Evolutionary conservation across 2,329 filamentous ascomycete genomes (phyloP).

Genomic region (Fusarium tanahbumbuense): DNA sequence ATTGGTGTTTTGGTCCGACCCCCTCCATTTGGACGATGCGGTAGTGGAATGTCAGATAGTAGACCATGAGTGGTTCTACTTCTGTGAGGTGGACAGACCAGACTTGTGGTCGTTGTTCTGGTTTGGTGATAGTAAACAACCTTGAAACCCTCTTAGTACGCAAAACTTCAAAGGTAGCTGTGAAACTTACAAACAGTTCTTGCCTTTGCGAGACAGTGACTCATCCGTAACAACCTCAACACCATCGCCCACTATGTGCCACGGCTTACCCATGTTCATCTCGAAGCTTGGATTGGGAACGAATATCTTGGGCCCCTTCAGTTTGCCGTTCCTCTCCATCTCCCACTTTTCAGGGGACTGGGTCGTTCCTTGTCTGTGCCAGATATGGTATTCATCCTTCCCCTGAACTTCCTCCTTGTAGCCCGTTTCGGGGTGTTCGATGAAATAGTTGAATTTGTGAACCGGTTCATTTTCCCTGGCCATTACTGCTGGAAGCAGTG

Average conservation of each 20-base stretch:
- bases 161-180: fast-evolving
- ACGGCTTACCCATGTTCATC: neutral
- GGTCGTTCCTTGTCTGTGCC: neutral
- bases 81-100: neutral
- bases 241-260: neutral
- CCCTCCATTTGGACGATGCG: neutral
- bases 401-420: neutral
- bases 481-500: neutral
- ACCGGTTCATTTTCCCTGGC: neutral
- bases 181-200: neutral
- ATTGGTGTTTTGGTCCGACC: neutral
- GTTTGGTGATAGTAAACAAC: neutral
- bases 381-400: neutral
- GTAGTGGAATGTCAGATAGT: neutral
- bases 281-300: neutral
- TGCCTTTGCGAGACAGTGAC: neutral
- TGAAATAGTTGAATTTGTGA: neutral
- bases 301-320: neutral
- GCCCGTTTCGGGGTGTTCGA: neutral
- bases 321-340: neutral
- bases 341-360: neutral
- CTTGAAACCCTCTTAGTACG: neutral
- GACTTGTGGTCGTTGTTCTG: neutral
- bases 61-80: neutral
- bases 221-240: neutral